These are phyloP conservation scores for Blepharisma japonicum DNA, from an alignment of 73 alveolate genomes.

Conservation along the genomic window DNA sequence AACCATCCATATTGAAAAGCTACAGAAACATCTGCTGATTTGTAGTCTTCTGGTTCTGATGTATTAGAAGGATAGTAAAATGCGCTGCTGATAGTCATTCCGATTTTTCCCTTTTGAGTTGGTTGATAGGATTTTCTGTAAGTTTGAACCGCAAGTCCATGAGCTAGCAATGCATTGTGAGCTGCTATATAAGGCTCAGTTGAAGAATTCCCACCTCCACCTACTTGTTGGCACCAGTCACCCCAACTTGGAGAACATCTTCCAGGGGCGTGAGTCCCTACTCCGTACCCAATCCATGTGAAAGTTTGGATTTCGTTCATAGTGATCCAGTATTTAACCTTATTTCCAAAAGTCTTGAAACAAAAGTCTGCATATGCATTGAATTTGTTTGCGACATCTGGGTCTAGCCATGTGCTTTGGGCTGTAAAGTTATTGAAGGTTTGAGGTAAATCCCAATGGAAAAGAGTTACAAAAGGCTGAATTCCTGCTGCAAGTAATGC, in stretches of 20 bases:
- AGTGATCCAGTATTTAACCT: conserved; percentile 47
- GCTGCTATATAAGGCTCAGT: conserved; percentile 53
- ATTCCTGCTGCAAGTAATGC: conserved; percentile 38
- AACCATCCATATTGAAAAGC: conserved; percentile 40
- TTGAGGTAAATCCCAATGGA: conserved; percentile 54
- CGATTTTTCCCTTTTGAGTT: conserved; percentile 39
- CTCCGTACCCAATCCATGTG: conserved; percentile 52
- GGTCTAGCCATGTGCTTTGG: conserved; percentile 27
- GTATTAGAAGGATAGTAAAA: conserved; percentile 37
- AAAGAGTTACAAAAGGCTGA: conserved; percentile 52
- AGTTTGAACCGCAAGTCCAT: conserved; percentile 48
- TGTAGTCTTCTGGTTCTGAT: conserved; percentile 41
- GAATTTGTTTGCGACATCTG: conserved; percentile 37
- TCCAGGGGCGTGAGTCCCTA: conserved; percentile 47
- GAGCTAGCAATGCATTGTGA: conserved; percentile 43
- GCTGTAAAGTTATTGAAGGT: not conserved
- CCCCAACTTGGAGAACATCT: conserved; percentile 41
- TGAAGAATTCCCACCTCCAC: conserved; percentile 52
- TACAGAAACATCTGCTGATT: conserved; percentile 31
- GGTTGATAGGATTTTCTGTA: conserved; percentile 42
- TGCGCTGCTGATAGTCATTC: conserved; percentile 38
- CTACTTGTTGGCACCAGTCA: conserved; percentile 37
- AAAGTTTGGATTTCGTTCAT: conserved; percentile 49
- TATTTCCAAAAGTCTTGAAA: conserved; percentile 40
- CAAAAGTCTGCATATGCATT: conserved; percentile 48